phyloP scores from a whole-genome alignment of 352 stramenopile genomes.

The Phytophthora ramorum region DNA sequence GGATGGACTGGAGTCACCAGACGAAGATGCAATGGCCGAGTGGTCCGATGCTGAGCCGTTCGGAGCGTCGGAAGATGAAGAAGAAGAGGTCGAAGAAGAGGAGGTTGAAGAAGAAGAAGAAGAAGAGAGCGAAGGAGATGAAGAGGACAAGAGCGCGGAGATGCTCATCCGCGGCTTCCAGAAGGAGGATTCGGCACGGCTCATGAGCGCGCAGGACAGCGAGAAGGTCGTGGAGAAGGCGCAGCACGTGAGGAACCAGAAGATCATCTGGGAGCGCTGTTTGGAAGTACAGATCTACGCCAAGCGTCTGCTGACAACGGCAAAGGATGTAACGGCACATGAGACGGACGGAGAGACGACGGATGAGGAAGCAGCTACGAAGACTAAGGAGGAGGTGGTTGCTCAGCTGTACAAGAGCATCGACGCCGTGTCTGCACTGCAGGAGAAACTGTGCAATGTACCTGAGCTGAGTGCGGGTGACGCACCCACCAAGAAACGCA shows the following conservation, averaged over 20 bases:
- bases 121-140: conserved; percentile 48
- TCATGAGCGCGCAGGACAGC: conserved; percentile 83
- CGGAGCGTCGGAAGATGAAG: conserved; percentile 64
- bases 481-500: conserved; percentile 63
- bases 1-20: conserved; percentile 55
- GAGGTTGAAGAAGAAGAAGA: conserved; percentile 44
- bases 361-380: conserved; percentile 23
- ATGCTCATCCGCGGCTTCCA: conserved; percentile 81
- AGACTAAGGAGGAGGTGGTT: conserved; percentile 48
- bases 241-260: conserved; percentile 83
- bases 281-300: conserved; percentile 89
- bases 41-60: conserved; percentile 90
- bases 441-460: conserved; percentile 76
- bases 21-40: conserved; percentile 76
- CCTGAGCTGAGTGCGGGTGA: conserved; percentile 46
- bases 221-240: conserved; percentile 82
- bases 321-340: conserved; percentile 37
- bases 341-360: conserved; percentile 36
- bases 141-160: conserved; percentile 68
- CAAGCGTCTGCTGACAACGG: conserved; percentile 69
- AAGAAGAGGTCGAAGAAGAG: conserved; percentile 43
- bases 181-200: conserved; percentile 76
- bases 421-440: conserved; percentile 59
- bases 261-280: conserved; percentile 85
- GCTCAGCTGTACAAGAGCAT: conserved; percentile 72